phyloP scores from a whole-genome alignment of 2,329 filamentous ascomycete species.

The Exophiala sp. region DNA sequence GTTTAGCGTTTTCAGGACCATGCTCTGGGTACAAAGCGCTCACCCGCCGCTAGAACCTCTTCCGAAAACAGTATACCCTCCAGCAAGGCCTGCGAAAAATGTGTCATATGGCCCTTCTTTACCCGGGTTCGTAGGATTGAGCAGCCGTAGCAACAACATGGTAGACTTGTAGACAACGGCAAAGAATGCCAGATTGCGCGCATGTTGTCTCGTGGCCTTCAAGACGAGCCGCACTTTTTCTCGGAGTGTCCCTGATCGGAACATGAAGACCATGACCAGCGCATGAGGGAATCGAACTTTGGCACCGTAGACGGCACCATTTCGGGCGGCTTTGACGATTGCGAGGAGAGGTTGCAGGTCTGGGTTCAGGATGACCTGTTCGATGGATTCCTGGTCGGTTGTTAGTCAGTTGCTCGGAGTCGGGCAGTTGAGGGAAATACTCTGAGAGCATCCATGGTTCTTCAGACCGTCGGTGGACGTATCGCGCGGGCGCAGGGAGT shows the following conservation, averaged over 20 bases:
- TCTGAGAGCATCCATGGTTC: slow-evolving; percentile 20
- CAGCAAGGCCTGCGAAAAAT: slow-evolving; percentile 80
- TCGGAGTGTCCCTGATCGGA: slow-evolving; percentile 84
- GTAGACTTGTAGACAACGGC: slow-evolving; percentile 83
- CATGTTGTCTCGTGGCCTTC: slow-evolving; percentile 84
- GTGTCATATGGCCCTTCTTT: slow-evolving; percentile 72
- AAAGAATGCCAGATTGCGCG: slow-evolving; percentile 86
- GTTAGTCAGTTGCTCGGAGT: not conserved
- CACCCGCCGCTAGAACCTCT: slow-evolving; percentile 62
- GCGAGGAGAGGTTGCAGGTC: slow-evolving; percentile 76
- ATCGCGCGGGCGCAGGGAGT: not conserved
- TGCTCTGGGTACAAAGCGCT: slow-evolving; percentile 64
- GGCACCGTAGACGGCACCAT: slow-evolving; percentile 92
- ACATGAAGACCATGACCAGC: slow-evolving; percentile 96
- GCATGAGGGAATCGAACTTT: slow-evolving; percentile 99
- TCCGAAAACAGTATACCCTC: slow-evolving; percentile 92
- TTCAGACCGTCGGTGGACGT: not conserved
- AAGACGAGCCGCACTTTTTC: slow-evolving; percentile 76
- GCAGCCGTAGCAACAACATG: slow-evolving; percentile 70
- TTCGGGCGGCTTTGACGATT: slow-evolving; percentile 87
- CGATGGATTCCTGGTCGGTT: slow-evolving; percentile 17
- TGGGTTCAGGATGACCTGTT: slow-evolving; percentile 23
- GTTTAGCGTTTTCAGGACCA: not conserved
- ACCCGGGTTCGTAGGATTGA: slow-evolving; percentile 40
- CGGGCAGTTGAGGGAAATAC: slow-evolving; percentile 1